These are phyloP conservation scores for Pelargonium fulgidum DNA, from an alignment of 441 rosid genomes.

Conservation along the genomic window DNA sequence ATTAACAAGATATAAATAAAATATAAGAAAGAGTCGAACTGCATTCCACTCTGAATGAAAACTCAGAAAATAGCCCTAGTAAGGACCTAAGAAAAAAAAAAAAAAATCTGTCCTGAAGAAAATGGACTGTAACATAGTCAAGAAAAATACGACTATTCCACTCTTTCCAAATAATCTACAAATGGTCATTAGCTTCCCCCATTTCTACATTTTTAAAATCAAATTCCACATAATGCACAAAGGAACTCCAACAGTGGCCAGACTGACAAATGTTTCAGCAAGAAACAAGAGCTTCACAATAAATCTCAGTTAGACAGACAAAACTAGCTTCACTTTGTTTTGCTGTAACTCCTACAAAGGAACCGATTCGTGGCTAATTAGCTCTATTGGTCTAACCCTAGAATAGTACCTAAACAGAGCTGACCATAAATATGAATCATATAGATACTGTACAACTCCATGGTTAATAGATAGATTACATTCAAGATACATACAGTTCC, in stretches of 20 bases:
- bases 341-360: neutral
- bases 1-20: neutral
- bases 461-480: neutral
- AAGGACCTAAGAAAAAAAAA: neutral
- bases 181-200: neutral
- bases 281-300: conserved; percentile 7
- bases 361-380: neutral
- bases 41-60: neutral
- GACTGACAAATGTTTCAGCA: neutral
- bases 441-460: neutral
- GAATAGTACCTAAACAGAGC: neutral
- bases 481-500: conserved; percentile 10
- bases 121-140: neutral
- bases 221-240: neutral
- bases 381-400: conserved; percentile 3
- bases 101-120: neutral
- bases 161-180: neutral
- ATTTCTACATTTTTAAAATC: neutral
- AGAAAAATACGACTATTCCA: neutral
- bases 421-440: neutral
- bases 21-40: neutral
- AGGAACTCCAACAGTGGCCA: neutral
- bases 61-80: neutral
- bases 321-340: neutral
- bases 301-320: neutral